Conservation (phyloP, 306 rosid species). For the Amphicarpaea edgeworthii region DNA sequence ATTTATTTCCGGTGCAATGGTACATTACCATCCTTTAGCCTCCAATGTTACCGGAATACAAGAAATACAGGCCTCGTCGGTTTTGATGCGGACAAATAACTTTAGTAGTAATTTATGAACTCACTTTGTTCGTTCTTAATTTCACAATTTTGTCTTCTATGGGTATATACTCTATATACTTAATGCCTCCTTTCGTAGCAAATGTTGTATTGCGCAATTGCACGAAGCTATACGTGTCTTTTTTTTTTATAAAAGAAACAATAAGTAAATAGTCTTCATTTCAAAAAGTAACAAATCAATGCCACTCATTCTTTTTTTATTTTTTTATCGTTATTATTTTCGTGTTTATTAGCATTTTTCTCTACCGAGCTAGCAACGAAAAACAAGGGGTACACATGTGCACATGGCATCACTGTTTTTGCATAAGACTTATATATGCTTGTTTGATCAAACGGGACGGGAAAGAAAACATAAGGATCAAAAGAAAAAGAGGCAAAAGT, state of each 20-base stretch:
- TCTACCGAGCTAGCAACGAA: not conserved
- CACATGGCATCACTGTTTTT: not conserved
- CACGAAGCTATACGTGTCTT: not conserved
- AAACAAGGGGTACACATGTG: not conserved
- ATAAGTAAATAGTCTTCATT: not conserved
- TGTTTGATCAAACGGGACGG: not conserved
- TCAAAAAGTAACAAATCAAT: not conserved
- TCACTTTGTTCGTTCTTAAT: not conserved
- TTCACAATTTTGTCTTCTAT: not conserved
- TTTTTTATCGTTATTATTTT: not conserved
- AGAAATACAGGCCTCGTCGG: not conserved
- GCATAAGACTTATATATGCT: not conserved
- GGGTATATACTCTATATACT: not conserved
- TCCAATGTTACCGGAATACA: not conserved
- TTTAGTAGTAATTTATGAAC: not conserved
- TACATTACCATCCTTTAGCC: not conserved
- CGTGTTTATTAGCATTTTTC: not conserved
- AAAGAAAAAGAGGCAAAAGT: not conserved
- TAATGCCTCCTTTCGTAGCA: not conserved
- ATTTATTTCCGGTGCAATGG: too few species aligned
- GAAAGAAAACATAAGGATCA: constrained; percentile 1
- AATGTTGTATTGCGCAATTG: not conserved
- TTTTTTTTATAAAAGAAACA: not conserved
- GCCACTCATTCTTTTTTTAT: not conserved
- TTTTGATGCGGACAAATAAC: constrained; percentile 10